Evolutionary conservation across 1,284 basidiomycete genomes (phyloP).

Genomic region (Kwoniella shivajii): DNA sequence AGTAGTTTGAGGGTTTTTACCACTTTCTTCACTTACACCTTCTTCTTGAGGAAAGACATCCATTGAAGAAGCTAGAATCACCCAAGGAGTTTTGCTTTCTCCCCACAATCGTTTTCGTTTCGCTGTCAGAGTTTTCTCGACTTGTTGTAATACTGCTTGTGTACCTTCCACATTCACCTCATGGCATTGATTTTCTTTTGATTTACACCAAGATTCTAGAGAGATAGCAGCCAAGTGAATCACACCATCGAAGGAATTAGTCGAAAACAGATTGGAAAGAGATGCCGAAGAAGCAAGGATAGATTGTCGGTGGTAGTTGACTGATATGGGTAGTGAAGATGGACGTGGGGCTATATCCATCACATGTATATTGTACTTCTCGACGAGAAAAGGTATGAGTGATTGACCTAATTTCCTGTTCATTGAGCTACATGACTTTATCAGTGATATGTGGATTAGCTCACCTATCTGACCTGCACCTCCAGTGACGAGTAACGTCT

Average conservation of each 20-base stretch:
- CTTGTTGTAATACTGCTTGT: conserved; percentile 28
- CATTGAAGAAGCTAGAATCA: conserved; percentile 44
- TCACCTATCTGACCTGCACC: conserved; percentile 47
- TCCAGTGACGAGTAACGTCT: conserved; percentile 43
- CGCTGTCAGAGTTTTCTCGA: conserved; percentile 16
- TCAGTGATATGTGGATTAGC: too few species aligned
- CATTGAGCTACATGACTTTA: background rate
- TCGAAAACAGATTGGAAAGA: conserved; percentile 26
- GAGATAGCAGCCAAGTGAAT: conserved; percentile 50
- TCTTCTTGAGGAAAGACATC: conserved; percentile 41
- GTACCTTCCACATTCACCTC: conserved; percentile 45
- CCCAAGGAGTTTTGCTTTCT: conserved; percentile 36
- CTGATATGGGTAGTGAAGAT: conserved; percentile 22
- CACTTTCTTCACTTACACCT: conserved; percentile 23
- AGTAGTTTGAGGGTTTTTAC: conserved; percentile 25
- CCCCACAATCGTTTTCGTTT: conserved; percentile 12
- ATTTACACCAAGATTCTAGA: conserved; percentile 44
- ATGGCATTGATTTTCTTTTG: conserved; percentile 40
- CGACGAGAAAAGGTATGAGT: conserved; percentile 27
- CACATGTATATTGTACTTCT: conserved; percentile 36
- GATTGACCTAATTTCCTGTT: conserved; percentile 45
- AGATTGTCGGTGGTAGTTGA: conserved; percentile 26
- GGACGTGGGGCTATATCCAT: conserved; percentile 33
- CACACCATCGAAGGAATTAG: conserved; percentile 38
- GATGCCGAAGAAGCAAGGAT: conserved; percentile 24